Evolutionary conservation across 1,284 basidiomycete genomes (phyloP).

Genomic region (Ceratobasidium sp.): DNA sequence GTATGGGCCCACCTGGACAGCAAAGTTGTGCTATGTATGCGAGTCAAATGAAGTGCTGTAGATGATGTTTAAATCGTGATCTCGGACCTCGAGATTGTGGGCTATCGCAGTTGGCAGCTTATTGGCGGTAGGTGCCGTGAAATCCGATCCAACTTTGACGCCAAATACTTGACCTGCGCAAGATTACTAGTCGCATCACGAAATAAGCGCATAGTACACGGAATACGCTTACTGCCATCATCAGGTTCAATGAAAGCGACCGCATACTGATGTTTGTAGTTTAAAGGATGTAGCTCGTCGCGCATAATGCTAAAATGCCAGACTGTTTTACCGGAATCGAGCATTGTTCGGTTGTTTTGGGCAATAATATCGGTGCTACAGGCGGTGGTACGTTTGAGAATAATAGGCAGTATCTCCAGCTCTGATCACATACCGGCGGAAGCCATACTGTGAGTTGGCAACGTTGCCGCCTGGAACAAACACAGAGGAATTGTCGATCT

Average conservation of each 20-base stretch:
- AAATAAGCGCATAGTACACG: not conserved
- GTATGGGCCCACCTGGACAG: constrained; percentile 45
- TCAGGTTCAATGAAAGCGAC: constrained; percentile 72
- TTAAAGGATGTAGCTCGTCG: constrained; percentile 53
- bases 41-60: constrained; percentile 48
- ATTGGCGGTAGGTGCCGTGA: constrained; percentile 64
- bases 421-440: constrained; percentile 42
- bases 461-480: constrained; percentile 51
- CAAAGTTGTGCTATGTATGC: constrained; percentile 49
- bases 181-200: not conserved
- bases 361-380: constrained; percentile 49
- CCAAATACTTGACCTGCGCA: constrained; percentile 63
- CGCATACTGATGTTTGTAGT: constrained; percentile 65
- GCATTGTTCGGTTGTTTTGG: constrained; percentile 46
- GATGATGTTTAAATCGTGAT: constrained; percentile 65
- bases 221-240: constrained; percentile 61
- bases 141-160: constrained; percentile 30
- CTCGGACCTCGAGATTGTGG: constrained; percentile 56
- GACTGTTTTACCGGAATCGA: constrained; percentile 48
- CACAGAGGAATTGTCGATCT: constrained; percentile 49
- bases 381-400: not conserved
- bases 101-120: constrained; percentile 45
- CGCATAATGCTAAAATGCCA: constrained; percentile 49
- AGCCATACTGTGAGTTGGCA: constrained; percentile 50
- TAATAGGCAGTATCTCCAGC: not conserved